phyloP scores from a whole-genome alignment of 1,284 basidiomycete species.

The Ganoderma lucidum region DNA sequence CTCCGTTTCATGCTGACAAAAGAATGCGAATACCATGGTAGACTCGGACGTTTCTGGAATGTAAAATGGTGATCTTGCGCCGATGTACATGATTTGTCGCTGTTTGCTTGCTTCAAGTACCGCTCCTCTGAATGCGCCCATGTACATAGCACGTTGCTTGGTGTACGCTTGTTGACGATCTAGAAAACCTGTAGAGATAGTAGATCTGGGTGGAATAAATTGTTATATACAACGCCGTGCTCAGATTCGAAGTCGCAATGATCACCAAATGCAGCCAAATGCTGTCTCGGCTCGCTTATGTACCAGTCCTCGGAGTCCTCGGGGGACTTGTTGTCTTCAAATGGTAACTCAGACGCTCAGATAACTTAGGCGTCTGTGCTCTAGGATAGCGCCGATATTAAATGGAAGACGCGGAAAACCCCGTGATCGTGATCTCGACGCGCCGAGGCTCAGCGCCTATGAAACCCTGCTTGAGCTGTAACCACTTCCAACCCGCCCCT shows the following conservation, averaged over 20 bases:
- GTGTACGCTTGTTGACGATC: not conserved
- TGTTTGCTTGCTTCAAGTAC: not conserved
- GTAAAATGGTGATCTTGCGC: not conserved
- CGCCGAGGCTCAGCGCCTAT: not conserved
- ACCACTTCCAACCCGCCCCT: not conserved
- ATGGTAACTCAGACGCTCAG: not conserved
- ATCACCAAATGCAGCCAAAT: no score
- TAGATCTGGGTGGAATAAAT: not conserved
- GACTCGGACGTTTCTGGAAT: constrained; percentile 5
- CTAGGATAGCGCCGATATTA: not conserved
- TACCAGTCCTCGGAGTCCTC: not conserved
- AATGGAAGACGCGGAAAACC: not conserved
- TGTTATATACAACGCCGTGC: not conserved
- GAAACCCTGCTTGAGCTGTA: not conserved
- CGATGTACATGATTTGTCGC: not conserved
- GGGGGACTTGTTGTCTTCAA: not conserved
- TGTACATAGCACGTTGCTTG: not conserved
- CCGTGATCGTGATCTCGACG: constrained; percentile 7
- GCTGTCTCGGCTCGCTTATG: no score
- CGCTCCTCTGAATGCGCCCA: not conserved
- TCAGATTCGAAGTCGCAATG: no score
- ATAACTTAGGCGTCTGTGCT: not conserved
- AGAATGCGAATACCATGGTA: not conserved
- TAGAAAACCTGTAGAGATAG: constrained; percentile 19
- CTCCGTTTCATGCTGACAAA: not conserved